phyloP scores from a whole-genome alignment of 2,329 filamentous ascomycete genomes.

The Orbilia oligospora region DNA sequence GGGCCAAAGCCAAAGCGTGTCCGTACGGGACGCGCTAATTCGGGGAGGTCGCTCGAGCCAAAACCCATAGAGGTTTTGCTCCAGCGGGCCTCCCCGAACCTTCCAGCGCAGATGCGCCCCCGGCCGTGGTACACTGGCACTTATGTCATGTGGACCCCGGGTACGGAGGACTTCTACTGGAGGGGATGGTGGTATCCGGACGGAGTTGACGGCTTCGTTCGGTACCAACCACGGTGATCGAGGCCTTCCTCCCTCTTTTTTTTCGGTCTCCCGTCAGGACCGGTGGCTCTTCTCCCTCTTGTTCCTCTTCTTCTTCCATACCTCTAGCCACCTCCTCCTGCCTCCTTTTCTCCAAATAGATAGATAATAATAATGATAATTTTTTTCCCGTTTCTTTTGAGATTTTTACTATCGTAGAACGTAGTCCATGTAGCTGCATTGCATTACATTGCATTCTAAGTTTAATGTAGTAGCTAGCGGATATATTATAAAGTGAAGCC shows the following conservation, averaged over 20 bases:
- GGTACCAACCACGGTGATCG: conserved; percentile 8
- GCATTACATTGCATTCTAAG: too few species aligned
- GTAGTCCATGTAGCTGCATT: too few species aligned
- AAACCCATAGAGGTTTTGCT: conserved; percentile 12
- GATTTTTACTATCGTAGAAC: background rate
- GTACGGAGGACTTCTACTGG: background rate
- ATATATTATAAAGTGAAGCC: too few species aligned
- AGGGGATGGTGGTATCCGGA: conserved; percentile 35
- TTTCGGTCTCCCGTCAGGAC: background rate
- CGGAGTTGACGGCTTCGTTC: background rate
- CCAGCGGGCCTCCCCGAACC: conserved; percentile 3
- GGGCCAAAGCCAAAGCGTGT: background rate
- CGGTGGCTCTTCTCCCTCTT: background rate
- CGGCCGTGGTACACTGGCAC: conserved; percentile 8
- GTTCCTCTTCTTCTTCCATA: too few species aligned
- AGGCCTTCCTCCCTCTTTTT: background rate
- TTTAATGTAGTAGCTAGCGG: too few species aligned
- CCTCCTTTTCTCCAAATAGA: background rate
- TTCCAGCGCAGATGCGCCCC: background rate
- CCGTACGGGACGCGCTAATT: background rate
- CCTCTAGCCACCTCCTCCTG: background rate
- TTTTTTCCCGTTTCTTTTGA: background rate
- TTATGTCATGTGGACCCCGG: background rate
- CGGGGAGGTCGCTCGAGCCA: background rate
- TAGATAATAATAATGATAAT: background rate